Percentiles rank a stretch among this genome's conserved stretches.
These are phyloP conservation scores for Termitomyces sp. DNA, from an alignment of 768 basidiomycete species.

Conservation along the genomic window DNA sequence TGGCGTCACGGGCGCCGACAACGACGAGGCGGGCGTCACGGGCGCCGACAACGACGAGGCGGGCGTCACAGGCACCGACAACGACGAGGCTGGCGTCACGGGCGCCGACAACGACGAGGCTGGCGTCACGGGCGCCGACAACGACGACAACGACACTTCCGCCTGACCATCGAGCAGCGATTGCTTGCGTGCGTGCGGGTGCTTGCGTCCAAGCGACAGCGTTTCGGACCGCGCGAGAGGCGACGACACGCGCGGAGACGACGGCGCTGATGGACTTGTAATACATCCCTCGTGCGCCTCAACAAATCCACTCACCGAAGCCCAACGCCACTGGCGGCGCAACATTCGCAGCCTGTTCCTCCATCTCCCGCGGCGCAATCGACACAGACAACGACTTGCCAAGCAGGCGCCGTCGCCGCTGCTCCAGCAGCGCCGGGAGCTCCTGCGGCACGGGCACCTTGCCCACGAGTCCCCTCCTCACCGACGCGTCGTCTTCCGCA, in stretches of 20 bases:
- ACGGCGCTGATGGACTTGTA: slow-evolving; percentile 24
- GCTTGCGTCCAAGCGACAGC: slow-evolving; percentile 50
- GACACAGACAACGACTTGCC: slow-evolving; percentile 66
- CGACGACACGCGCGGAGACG: slow-evolving; percentile 33
- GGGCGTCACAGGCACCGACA: slow-evolving; percentile 32
- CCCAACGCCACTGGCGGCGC: not conserved
- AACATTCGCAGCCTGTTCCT: slow-evolving; percentile 22
- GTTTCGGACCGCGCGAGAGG: slow-evolving; percentile 46
- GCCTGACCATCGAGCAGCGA: slow-evolving; percentile 54
- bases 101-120: slow-evolving; percentile 41
- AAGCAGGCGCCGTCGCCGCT: slow-evolving; percentile 46
- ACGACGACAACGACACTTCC: slow-evolving; percentile 26
- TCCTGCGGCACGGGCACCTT: slow-evolving; percentile 28
- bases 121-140: too few relatives aligned
- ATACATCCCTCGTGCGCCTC: too few relatives aligned
- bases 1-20: slow-evolving; percentile 34
- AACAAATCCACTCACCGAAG: too few relatives aligned
- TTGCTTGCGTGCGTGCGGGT: slow-evolving; percentile 75
- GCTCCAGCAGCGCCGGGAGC: slow-evolving; percentile 45
- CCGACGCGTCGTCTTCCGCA: slow-evolving; percentile 21
- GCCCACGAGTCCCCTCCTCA: slow-evolving; percentile 55
- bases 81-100: slow-evolving; percentile 34
- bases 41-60: slow-evolving; percentile 41
- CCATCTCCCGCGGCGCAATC: slow-evolving; percentile 46
- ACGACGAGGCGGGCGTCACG: slow-evolving; percentile 34